Base-by-base conservation (phyloP, 2,329 filamentous ascomycete genomes). In the Aspergillus fischeri region DNA sequence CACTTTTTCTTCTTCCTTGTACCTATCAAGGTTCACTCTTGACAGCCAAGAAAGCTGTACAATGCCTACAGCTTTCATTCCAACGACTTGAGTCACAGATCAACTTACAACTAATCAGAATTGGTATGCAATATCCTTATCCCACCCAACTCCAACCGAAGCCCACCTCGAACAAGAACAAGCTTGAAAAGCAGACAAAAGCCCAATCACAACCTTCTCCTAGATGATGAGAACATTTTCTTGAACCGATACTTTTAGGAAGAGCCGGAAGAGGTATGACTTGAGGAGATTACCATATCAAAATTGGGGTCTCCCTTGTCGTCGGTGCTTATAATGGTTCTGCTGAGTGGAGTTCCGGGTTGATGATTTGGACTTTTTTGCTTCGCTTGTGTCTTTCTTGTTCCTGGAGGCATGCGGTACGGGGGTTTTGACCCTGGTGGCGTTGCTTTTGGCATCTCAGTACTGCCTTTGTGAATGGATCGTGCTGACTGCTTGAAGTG, bases 271-370 rank as follows among this genome's bases (percentile, higher is more conserved):
- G 66, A 77, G 75, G 75, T 72, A 77, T 77, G 75, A 54, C 75
- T 70, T 60, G 64, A 49, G 53, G 51, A 58, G 54, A 50, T 57
- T 54, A 54, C 55, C 38, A 63, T 61, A 61, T 58, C 20, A 54
- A 35, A 56, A 35, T 63, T 55, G 25, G 59, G 56, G 58, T 63
- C 55, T 60, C 59, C 61, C 61, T 67, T 73, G 75, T 73, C 69
- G 75, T 77, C 75, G 75, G 67, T 77, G 75, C 75, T 77, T 77
- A 77, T 66, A 77, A 76, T 70, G 75, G 75, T 77, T 77, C 74
- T 71, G 64, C 75, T 77, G 75, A 77, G 64, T 67, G 66, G 65
- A 63, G 62, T 67, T 62, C 55, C 47, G 54, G 44, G 52, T 32
- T 51, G 20, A 38, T 32, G 8, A 25, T 21, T 42, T 44, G n/a